These are phyloP conservation scores for Ophiostoma triangulosporum DNA, from an alignment of 2,329 filamentous ascomycete genomes.

Conservation along the genomic window DNA sequence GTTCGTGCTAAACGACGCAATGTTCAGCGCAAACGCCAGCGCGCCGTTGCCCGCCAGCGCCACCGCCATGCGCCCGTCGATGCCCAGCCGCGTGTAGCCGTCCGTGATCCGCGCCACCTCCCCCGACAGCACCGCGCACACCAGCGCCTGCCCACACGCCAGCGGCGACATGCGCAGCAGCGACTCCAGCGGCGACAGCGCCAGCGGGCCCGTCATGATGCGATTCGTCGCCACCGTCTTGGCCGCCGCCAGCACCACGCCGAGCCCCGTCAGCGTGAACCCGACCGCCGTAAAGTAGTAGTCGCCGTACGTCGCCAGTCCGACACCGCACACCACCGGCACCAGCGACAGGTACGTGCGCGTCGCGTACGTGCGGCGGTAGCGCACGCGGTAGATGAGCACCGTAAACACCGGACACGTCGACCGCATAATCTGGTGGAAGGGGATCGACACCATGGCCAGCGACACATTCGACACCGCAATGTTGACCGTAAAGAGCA, in stretches of 20 bases:
- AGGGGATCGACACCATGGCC: constrained; percentile 38
- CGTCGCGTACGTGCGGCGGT: constrained; percentile 38
- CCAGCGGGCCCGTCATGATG: constrained; percentile 47
- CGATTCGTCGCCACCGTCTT: constrained; percentile 53
- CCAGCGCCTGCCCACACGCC: constrained; percentile 39
- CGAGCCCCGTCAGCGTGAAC: constrained; percentile 40
- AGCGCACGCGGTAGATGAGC: constrained; percentile 44
- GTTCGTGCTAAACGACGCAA: constrained; percentile 43
- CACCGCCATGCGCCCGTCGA: constrained; percentile 18
- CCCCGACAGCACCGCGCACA: constrained; percentile 36
- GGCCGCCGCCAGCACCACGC: constrained; percentile 38
- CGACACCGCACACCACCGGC: constrained; percentile 46
- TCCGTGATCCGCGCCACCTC: constrained; percentile 27
- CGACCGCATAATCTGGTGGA: constrained; percentile 51
- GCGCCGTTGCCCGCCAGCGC: constrained; percentile 36
- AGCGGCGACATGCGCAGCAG: constrained; percentile 49
- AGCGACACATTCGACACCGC: constrained; percentile 15
- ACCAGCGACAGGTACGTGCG: constrained; percentile 46
- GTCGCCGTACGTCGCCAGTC: constrained; percentile 47
- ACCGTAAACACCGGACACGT: constrained; percentile 49
- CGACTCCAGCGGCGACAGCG: constrained; percentile 44
- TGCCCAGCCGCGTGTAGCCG: constrained; percentile 1
- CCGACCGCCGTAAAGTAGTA: constrained; percentile 47
- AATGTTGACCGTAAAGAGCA: constrained; percentile 16
- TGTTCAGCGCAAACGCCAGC: constrained; percentile 41